A percentile compares a stretch with the other conserved stretches of the same genome.
Conservation (phyloP, 176 grass and related monocot genomes). For the Oryza australiensis region DNA sequence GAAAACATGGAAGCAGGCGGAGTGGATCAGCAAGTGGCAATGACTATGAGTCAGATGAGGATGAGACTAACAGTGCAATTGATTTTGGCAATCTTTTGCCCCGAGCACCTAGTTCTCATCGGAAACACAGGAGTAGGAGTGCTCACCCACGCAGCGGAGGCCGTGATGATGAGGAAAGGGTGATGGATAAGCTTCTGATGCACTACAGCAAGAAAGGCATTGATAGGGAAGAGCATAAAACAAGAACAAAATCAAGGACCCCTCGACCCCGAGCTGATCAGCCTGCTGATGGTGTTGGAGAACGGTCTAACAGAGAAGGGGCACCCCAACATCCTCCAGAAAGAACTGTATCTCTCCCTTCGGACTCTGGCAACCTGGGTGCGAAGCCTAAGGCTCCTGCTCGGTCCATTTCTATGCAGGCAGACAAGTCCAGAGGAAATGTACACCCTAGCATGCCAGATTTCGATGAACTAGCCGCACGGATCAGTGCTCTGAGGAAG, state of each 20-base stretch:
- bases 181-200: constrained; percentile 80
- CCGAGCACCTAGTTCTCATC: constrained; percentile 36
- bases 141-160: constrained; percentile 40
- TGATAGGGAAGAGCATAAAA: constrained; percentile 39
- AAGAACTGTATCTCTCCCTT: constrained; percentile 33
- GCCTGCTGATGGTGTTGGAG: constrained; percentile 1
- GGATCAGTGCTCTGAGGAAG: constrained; percentile 51
- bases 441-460: constrained; percentile 56
- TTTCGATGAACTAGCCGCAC: constrained; percentile 60
- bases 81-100: constrained; percentile 71
- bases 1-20: constrained; percentile 44
- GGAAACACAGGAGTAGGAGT: constrained; percentile 48
- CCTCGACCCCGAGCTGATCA: constrained; percentile 22
- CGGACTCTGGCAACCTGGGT: constrained; percentile 26
- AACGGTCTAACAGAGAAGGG: constrained; percentile 8
- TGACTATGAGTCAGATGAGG: constrained; percentile 46
- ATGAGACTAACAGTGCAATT: constrained; percentile 52
- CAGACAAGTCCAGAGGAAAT: constrained; percentile 41
- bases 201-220: constrained; percentile 80
- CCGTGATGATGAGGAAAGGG: constrained; percentile 62
- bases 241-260: constrained; percentile 31
- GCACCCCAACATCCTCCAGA: constrained; percentile 4
- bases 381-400: not conserved
- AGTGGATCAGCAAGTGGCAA: constrained; percentile 37
- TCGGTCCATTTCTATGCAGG: constrained; percentile 49